Conservation (phyloP, 1,284 basidiomycete species). For the Phellopilus nigrolimitatus region DNA sequence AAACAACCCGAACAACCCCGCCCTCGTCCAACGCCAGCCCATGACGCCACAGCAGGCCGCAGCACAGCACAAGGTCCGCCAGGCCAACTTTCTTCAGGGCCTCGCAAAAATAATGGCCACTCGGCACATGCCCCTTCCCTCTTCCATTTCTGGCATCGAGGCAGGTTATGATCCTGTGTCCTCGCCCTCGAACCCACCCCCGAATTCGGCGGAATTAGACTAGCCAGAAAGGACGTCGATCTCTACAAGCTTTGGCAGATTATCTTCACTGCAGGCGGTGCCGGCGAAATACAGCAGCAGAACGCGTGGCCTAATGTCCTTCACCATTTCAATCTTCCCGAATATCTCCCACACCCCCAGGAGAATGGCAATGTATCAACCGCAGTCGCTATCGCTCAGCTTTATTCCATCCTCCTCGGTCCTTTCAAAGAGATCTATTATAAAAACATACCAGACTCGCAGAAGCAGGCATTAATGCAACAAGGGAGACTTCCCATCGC, state of each 20-base stretch:
- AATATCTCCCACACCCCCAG: constrained; percentile 42
- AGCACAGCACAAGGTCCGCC: constrained; percentile 41
- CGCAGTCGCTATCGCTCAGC: constrained; percentile 45
- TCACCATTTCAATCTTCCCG: constrained; percentile 58
- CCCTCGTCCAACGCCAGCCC: constrained; percentile 38
- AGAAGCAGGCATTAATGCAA: constrained; percentile 41
- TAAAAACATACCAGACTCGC: constrained; percentile 53
- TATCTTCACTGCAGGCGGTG: constrained; percentile 54
- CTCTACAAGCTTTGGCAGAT: constrained; percentile 65
- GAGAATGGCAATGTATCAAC: constrained; percentile 44
- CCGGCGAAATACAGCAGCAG: constrained; percentile 40
- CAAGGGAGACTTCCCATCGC: constrained; percentile 1
- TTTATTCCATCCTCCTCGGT: constrained; percentile 55
- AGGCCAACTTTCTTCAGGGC: constrained; percentile 50
- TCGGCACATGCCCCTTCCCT: constrained; percentile 59
- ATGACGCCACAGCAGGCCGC: constrained; percentile 23
- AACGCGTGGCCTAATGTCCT: constrained; percentile 49
- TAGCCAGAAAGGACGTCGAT: constrained; percentile 77
- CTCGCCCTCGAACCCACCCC: constrained; percentile 52
- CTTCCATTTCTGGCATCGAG: constrained; percentile 53
- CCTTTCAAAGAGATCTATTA: constrained; percentile 68
- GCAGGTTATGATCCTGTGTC: constrained; percentile 54
- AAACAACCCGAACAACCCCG: too few species aligned
- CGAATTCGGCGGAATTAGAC: constrained; percentile 56
- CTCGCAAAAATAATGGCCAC: constrained; percentile 53